phyloP scores from a whole-genome alignment of 1,139 yeast genomes.

The Kurtzmaniella quercitrusa region DNA sequence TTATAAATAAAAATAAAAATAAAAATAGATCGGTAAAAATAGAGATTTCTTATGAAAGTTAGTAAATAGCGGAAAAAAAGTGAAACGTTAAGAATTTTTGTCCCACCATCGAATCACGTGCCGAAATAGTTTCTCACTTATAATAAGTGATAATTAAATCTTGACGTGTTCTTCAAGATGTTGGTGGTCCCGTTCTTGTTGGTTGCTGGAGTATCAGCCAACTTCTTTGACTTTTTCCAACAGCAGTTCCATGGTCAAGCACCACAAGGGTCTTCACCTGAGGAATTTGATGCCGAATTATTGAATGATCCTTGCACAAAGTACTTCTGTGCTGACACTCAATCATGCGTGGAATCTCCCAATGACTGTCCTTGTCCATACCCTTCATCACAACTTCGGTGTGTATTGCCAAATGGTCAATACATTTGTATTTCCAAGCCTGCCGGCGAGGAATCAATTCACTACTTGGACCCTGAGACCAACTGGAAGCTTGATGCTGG shows the following conservation, averaged over 20 bases:
- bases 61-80: too few species aligned
- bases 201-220: slow-evolving; percentile 16
- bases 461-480: slow-evolving; percentile 45
- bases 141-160: not conserved
- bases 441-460: slow-evolving; percentile 41
- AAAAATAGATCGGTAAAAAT: not conserved
- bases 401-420: slow-evolving; percentile 65
- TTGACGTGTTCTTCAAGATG: not conserved
- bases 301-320: slow-evolving; percentile 50
- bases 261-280: slow-evolving; percentile 15
- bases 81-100: too few species aligned
- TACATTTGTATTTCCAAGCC: slow-evolving; percentile 81
- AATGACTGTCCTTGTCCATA: slow-evolving; percentile 86
- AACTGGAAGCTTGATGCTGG: slow-evolving; percentile 52
- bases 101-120: too few species aligned
- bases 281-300: slow-evolving; percentile 26
- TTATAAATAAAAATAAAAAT: too few species aligned
- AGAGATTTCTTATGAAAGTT: too few species aligned
- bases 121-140: too few species aligned
- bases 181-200: slow-evolving; percentile 3
- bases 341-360: slow-evolving; percentile 66
- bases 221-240: slow-evolving; percentile 34
- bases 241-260: slow-evolving; percentile 17
- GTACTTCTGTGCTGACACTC: slow-evolving; percentile 80
- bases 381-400: slow-evolving; percentile 79